Conservation (phyloP, 352 stramenopile species). For the Phytophthora kernoviae region DNA sequence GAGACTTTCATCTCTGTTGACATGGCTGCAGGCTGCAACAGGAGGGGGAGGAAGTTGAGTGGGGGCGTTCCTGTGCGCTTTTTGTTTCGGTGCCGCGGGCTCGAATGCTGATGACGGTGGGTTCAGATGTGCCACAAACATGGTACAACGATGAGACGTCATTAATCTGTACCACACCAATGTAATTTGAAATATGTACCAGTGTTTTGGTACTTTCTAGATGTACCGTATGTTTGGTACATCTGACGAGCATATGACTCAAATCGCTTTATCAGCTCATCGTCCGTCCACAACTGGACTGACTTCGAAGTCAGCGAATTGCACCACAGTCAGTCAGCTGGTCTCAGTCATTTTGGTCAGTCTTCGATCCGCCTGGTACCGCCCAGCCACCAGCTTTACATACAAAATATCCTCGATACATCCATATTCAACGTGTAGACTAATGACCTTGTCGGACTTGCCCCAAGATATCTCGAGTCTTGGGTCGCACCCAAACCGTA, state of each 20-base stretch:
- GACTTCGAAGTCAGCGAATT: too few species aligned
- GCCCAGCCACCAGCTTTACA: constrained; percentile 8
- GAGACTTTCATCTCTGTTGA: constrained; percentile 68
- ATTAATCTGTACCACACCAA: too few species aligned
- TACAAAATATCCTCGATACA: background rate
- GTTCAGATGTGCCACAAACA: too few species aligned
- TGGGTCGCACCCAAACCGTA: constrained; percentile 3
- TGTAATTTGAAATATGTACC: too few species aligned
- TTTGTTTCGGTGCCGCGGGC: background rate
- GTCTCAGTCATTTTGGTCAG: constrained; percentile 8
- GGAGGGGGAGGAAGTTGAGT: background rate
- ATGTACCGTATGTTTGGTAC: too few species aligned
- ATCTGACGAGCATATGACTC: too few species aligned
- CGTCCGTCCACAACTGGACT: too few species aligned
- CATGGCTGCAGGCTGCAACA: constrained; percentile 11
- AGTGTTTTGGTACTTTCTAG: too few species aligned
- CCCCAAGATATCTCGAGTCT: constrained; percentile 13
- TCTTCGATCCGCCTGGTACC: constrained; percentile 17
- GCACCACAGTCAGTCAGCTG: background rate
- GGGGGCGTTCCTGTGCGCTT: too few species aligned
- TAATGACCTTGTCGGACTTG: constrained; percentile 28
- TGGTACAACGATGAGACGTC: too few species aligned
- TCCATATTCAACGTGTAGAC: background rate
- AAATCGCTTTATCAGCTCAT: too few species aligned
- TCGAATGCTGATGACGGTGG: too few species aligned